A percentile compares a stretch with the other conserved stretches of the same genome.
Conservation (phyloP, 176 grass and related monocot species). For the Eleusine coracana region DNA sequence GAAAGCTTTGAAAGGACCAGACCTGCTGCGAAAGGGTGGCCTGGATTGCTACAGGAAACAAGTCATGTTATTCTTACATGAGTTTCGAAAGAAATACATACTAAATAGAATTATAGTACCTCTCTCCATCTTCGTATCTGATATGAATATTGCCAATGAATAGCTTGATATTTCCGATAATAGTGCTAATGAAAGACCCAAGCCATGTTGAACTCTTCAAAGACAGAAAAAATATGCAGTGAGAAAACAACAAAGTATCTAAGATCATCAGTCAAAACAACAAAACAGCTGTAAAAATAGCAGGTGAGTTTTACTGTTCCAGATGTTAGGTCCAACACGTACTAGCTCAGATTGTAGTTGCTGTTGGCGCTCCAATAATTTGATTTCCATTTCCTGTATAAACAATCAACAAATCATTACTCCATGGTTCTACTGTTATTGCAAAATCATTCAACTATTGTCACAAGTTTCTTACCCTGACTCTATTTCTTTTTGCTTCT, state of each 20-base stretch:
- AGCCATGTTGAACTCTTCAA: constrained; percentile 92
- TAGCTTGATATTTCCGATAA: constrained; percentile 96
- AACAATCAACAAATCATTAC: constrained; percentile 37
- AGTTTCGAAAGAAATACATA: constrained; percentile 29
- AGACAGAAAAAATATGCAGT: constrained; percentile 23
- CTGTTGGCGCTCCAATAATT: constrained; percentile 83
- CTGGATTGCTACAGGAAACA: constrained; percentile 88
- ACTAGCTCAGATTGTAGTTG: constrained; percentile 91
- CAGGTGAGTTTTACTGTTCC: constrained; percentile 26
- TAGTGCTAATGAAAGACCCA: constrained; percentile 86
- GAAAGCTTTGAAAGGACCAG: constrained; percentile 86
- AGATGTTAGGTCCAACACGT: constrained; percentile 32
- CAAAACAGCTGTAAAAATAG: constrained; percentile 19
- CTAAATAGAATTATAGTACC: constrained; percentile 59
- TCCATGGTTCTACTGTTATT: constrained; percentile 15
- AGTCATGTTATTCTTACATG: constrained; percentile 36
- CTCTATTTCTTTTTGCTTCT: constrained; percentile 85
- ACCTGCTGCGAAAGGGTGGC: constrained; percentile 87
- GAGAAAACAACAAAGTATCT: constrained; percentile 21
- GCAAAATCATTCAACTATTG: constrained; percentile 22
- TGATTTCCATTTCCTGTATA: constrained; percentile 85
- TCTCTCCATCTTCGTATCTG: constrained; percentile 93
- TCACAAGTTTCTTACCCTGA: constrained; percentile 62
- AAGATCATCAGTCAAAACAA: constrained; percentile 11
- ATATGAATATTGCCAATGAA: constrained; percentile 94